A percentile compares a stretch with the other conserved stretches of the same genome.
Evolutionary conservation across 2,329 filamentous ascomycete genomes (phyloP).

Genomic region (Thielaviopsis ethacetica): DNA sequence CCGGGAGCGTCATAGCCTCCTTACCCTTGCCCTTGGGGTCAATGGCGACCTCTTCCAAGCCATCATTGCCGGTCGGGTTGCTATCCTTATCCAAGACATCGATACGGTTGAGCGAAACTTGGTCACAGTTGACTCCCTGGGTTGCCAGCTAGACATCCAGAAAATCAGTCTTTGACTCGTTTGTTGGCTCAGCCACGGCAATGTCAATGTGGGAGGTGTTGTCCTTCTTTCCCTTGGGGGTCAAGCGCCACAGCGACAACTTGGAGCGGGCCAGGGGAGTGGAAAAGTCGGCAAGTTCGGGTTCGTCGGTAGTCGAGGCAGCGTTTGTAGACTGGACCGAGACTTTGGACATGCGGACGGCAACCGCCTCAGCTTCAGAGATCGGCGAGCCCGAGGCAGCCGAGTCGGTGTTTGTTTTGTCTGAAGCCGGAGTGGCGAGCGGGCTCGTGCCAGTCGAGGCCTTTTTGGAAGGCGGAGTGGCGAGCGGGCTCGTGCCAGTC

Average conservation of each 20-base stretch:
- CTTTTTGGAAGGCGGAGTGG: background rate
- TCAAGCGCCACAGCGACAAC: conserved; percentile 5
- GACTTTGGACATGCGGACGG: conserved; percentile 2
- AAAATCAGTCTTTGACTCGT: background rate
- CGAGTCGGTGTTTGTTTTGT: background rate
- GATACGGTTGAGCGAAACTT: conserved; percentile 2
- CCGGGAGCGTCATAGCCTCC: background rate
- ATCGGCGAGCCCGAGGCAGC: background rate
- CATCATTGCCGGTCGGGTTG: background rate
- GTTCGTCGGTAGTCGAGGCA: background rate
- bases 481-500: background rate
- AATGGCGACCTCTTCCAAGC: background rate
- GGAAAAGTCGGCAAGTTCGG: background rate
- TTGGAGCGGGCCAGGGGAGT: background rate
- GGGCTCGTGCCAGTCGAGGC: background rate
- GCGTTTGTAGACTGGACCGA: background rate
- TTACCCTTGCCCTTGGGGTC: background rate
- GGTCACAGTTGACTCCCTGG: conserved; percentile 5
- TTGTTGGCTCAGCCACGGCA: conserved; percentile 3
- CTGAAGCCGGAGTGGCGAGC: background rate
- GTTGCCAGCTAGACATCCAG: conserved; percentile 10
- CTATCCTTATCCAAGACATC: background rate
- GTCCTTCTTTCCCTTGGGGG: background rate
- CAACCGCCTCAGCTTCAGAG: conserved; percentile 2
- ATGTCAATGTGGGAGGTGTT: conserved; percentile 8